A percentile compares a stretch with the other conserved stretches of the same genome.
Evolutionary conservation across 192 early-diverging fungal genomes (phyloP).

Genomic region (Mortierella alpina): DNA sequence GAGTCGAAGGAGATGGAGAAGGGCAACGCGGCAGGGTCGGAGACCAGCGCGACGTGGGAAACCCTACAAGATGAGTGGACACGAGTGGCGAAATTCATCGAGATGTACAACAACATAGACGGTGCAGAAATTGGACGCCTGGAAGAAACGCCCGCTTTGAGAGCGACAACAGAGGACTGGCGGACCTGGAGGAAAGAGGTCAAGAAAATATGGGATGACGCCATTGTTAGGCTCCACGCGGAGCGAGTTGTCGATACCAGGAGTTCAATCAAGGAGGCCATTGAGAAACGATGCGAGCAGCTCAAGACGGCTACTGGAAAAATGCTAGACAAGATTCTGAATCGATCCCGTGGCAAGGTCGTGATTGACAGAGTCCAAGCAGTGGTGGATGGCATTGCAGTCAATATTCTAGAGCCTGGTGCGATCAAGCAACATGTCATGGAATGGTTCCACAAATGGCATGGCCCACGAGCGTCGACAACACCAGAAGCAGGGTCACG

Average conservation of each 20-base stretch:
- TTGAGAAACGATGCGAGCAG: constrained; percentile 9
- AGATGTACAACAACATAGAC: background rate
- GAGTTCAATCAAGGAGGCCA: background rate
- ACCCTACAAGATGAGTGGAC: too few relatives aligned
- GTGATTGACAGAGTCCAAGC: constrained; percentile 7
- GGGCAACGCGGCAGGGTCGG: background rate
- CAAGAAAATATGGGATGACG: background rate
- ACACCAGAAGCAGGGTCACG: background rate
- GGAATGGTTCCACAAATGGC: constrained; percentile 14
- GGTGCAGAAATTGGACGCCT: background rate
- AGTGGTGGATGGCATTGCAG: background rate
- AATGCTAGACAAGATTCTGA: constrained; percentile 19
- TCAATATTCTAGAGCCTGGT: background rate
- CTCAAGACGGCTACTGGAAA: background rate
- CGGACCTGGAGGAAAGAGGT: background rate
- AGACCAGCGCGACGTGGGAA: too few relatives aligned
- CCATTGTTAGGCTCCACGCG: background rate
- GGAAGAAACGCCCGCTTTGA: background rate
- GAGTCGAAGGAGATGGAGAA: background rate
- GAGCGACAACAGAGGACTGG: background rate
- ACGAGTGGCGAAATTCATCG: too few relatives aligned
- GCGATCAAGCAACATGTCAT: constrained; percentile 1
- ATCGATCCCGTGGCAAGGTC: background rate
- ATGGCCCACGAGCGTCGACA: background rate
- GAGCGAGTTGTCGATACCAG: background rate